A percentile compares a stretch with the other conserved stretches of the same genome.
Conservation (phyloP, 2,329 filamentous ascomycete genomes). For the Ophiostoma quercus region DNA sequence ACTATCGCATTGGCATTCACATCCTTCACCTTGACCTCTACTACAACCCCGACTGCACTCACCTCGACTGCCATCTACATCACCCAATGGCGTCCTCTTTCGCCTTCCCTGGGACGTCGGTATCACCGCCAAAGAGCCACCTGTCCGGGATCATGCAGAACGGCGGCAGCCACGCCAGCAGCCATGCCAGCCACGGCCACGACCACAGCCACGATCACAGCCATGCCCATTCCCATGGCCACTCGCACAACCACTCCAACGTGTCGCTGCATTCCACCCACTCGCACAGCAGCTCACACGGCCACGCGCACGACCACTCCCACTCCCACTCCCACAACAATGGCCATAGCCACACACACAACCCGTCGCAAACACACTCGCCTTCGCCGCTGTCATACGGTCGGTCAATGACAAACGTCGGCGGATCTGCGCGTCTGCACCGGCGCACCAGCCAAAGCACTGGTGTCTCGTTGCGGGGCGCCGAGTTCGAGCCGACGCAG, state of each 20-base stretch:
- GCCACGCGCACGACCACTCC: conserved; percentile 36
- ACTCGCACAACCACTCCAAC: conserved; percentile 29
- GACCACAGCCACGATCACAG: conserved; percentile 35
- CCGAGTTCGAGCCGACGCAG: conserved; percentile 25
- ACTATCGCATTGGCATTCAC: neutral
- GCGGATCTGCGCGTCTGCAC: conserved; percentile 26
- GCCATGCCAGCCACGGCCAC: conserved; percentile 34
- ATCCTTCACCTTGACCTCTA: neutral
- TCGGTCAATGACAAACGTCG: conserved; percentile 30
- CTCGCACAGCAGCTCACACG: conserved; percentile 26
- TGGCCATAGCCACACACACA: conserved; percentile 33
- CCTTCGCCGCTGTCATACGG: conserved; percentile 40
- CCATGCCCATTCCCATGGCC: conserved; percentile 33
- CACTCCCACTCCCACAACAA: conserved; percentile 13
- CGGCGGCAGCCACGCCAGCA: conserved; percentile 26
- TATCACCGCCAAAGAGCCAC: conserved; percentile 44
- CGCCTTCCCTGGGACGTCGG: conserved; percentile 45
- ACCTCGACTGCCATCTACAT: neutral
- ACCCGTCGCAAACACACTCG: conserved; percentile 35
- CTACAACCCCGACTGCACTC: neutral
- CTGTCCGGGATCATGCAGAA: conserved; percentile 34
- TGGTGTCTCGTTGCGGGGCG: conserved; percentile 24
- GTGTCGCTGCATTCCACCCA: neutral
- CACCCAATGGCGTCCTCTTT: conserved; percentile 46
- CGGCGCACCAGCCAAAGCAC: conserved; percentile 30